These are phyloP conservation scores for Neoboletus magnificus DNA, from an alignment of 768 basidiomycete genomes.

Conservation along the genomic window DNA sequence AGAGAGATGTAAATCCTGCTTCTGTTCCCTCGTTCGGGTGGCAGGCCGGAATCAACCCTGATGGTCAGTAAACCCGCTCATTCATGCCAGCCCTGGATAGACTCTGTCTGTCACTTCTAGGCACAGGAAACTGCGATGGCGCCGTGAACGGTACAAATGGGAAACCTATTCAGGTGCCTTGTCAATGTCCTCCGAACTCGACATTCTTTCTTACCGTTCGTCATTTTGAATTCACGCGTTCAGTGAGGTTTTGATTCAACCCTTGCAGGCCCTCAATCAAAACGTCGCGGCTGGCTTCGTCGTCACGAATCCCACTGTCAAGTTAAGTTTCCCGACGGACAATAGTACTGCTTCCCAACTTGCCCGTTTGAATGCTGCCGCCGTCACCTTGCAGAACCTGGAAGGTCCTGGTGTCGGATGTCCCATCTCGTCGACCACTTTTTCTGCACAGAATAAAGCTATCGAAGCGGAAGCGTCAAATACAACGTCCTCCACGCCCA, in stretches of 20 bases:
- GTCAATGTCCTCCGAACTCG: constrained; percentile 59
- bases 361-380: constrained; percentile 54
- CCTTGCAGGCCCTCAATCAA: constrained; percentile 39
- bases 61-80: constrained; percentile 38
- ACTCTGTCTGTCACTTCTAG: constrained; percentile 11
- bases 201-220: constrained; percentile 49
- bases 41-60: constrained; percentile 54
- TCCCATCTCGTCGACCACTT: constrained; percentile 63
- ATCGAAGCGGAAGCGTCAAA: constrained; percentile 19
- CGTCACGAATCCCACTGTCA: constrained; percentile 60
- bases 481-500: not conserved
- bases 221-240: not conserved
- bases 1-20: constrained; percentile 48
- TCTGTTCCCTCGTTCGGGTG: constrained; percentile 64
- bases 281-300: constrained; percentile 62
- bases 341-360: constrained; percentile 48
- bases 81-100: not conserved
- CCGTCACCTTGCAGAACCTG: constrained; percentile 73
- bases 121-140: constrained; percentile 72
- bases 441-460: constrained; percentile 37
- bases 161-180: constrained; percentile 57
- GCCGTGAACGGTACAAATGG: constrained; percentile 55
- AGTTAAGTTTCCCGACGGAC: constrained; percentile 62
- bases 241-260: not conserved
- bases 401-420: constrained; percentile 66